These are phyloP conservation scores for Trichoderma sp. DNA, from an alignment of 2,329 filamentous ascomycete genomes.

Conservation along the genomic window DNA sequence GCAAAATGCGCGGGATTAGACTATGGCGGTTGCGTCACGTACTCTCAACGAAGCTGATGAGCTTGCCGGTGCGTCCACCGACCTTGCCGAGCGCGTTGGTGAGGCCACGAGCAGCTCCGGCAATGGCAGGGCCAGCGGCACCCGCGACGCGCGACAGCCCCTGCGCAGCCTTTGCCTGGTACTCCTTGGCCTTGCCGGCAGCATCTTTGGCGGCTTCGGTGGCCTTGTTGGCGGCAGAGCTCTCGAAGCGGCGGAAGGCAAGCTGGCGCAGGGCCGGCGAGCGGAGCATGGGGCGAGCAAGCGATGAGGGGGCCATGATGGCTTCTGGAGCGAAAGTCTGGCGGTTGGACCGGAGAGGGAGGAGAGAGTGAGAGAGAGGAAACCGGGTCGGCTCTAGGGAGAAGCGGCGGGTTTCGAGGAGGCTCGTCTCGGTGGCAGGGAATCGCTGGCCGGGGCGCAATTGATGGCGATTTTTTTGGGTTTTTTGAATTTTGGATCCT, in stretches of 20 bases:
- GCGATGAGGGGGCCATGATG: conserved; percentile 35
- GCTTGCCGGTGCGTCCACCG: conserved; percentile 77
- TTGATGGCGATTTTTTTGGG: conserved; percentile 33
- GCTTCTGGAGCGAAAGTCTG: not conserved
- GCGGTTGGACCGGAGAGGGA: conserved; percentile 13
- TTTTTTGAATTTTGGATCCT: conserved; percentile 1
- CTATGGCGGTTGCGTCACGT: conserved; percentile 42
- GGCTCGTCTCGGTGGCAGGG: conserved; percentile 7
- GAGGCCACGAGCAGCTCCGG: conserved; percentile 67
- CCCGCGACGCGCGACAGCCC: conserved; percentile 79
- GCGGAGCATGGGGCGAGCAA: conserved; percentile 46
- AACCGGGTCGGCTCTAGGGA: not conserved
- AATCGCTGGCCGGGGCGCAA: conserved; percentile 28
- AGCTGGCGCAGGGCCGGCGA: conserved; percentile 43
- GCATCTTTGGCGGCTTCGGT: conserved; percentile 39
- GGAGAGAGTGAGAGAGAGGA: not conserved
- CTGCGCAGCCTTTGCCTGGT: conserved; percentile 67
- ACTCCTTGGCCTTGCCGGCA: conserved; percentile 44
- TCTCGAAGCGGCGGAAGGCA: conserved; percentile 59
- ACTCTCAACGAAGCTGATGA: conserved; percentile 84
- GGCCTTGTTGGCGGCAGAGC: conserved; percentile 45
- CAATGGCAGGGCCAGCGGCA: conserved; percentile 74
- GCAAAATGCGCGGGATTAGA: not conserved
- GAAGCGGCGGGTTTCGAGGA: not conserved
- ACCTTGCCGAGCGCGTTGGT: conserved; percentile 67